Evolutionary conservation across 805 yeast species (phyloP).

Genomic region (Candida taoyuanica): DNA sequence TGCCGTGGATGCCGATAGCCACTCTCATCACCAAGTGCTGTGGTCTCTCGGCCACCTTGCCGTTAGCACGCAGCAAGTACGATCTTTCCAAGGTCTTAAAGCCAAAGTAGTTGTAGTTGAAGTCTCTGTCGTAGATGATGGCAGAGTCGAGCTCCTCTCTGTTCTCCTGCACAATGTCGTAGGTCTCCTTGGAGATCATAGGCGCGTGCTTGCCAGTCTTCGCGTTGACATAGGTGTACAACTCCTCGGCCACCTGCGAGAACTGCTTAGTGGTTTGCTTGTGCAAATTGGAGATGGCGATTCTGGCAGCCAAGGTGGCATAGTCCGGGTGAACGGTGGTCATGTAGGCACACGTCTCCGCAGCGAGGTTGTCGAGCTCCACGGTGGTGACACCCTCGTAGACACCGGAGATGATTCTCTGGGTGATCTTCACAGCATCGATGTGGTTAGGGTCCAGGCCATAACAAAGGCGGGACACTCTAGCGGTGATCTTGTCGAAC

Average conservation of each 20-base stretch:
- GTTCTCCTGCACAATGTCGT: conserved; percentile 56
- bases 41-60: conserved; percentile 78
- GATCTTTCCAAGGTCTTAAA: conserved; percentile 86
- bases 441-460: conserved; percentile 89
- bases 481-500: conserved; percentile 94
- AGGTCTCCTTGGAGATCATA: conserved; percentile 63
- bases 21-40: conserved; percentile 90
- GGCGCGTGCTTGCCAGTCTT: conserved; percentile 57
- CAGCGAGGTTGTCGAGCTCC: conserved; percentile 30
- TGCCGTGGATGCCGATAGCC: conserved; percentile 83
- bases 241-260: conserved; percentile 66
- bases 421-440: conserved; percentile 94
- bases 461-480: conserved; percentile 89
- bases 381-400: conserved; percentile 95
- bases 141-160: conserved; percentile 67
- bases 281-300: conserved; percentile 91
- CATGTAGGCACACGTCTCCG: conserved; percentile 97
- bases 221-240: conserved; percentile 77
- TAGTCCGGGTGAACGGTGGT: conserved; percentile 97
- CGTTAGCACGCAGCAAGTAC: conserved; percentile 63
- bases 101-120: conserved; percentile 77
- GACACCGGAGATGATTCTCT: conserved; percentile 91
- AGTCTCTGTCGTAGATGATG: conserved; percentile 74
- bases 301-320: conserved; percentile 90
- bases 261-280: conserved; percentile 87